Conservation (phyloP, 805 yeast species). For the Wickerhamiella sergipiensis region DNA sequence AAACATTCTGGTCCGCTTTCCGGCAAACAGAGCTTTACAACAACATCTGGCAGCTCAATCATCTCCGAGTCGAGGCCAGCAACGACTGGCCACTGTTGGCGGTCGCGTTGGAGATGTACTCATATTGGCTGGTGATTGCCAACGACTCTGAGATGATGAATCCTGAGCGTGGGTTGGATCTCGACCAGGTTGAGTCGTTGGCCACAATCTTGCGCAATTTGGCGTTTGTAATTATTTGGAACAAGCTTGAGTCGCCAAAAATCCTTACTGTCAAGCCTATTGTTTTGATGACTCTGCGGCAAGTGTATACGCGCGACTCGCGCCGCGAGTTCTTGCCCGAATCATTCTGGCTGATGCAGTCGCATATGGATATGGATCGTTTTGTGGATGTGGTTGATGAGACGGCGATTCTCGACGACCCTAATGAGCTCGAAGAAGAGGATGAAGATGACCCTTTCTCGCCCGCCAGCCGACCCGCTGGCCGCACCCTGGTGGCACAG, state of each 20-base stretch:
- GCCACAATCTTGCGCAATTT: constrained; percentile 37
- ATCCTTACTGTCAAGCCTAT: constrained; percentile 20
- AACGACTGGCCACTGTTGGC: constrained; percentile 23
- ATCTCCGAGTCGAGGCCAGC: neutral
- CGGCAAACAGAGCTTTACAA: neutral
- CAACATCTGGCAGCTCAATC: neutral
- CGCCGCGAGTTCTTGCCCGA: constrained; percentile 38
- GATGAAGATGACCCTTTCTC: constrained; percentile 7
- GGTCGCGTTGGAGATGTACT: constrained; percentile 45
- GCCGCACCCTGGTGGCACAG: constrained; percentile 21
- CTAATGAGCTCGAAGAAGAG: constrained; percentile 14
- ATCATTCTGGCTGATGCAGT: constrained; percentile 41
- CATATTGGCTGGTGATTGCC: constrained; percentile 53
- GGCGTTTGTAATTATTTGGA: constrained; percentile 38
- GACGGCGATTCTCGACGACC: constrained; percentile 9
- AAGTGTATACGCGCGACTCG: constrained; percentile 52
- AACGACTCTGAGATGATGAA: constrained; percentile 48
- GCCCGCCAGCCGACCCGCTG: constrained; percentile 14
- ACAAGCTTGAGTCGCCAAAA: constrained; percentile 10
- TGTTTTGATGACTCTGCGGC: constrained; percentile 44
- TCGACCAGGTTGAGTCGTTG: constrained; percentile 29
- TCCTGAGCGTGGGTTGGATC: constrained; percentile 29
- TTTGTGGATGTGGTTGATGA: constrained; percentile 1
- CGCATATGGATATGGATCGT: constrained; percentile 5
- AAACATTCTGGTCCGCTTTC: constrained; percentile 11